Percentiles rank a stretch among this genome's conserved stretches.
Conservation (phyloP, 75 land plant species). For the Picea glauca region DNA sequence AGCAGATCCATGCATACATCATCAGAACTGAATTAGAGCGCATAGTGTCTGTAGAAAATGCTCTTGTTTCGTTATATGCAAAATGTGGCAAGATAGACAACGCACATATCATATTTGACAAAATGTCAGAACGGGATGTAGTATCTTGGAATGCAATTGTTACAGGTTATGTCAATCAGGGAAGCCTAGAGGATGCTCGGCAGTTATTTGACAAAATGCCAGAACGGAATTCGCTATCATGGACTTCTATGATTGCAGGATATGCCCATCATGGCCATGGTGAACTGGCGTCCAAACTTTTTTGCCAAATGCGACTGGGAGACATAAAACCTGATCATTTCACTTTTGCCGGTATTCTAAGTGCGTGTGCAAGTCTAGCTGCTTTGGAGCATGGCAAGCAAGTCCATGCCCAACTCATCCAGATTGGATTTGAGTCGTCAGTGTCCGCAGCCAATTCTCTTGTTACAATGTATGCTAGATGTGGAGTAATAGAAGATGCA, state of each 20-base stretch:
- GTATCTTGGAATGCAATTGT: slow-evolving; percentile 48
- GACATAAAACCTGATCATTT: slow-evolving; percentile 31
- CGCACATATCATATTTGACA: slow-evolving; percentile 21
- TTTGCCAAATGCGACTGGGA: slow-evolving; percentile 26
- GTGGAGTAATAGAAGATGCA: slow-evolving; percentile 50
- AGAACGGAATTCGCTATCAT: slow-evolving; percentile 39
- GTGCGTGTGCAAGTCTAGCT: slow-evolving; percentile 44
- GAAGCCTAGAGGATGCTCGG: slow-evolving; percentile 24
- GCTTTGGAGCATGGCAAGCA: slow-evolving; percentile 38
- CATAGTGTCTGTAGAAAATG: slow-evolving; percentile 20
- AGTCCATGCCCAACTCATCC: slow-evolving; percentile 35
- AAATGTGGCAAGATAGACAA: slow-evolving; percentile 35
- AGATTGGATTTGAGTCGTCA: slow-evolving; percentile 36
- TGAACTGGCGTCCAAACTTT: slow-evolving; percentile 32
- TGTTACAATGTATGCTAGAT: slow-evolving; percentile 74
- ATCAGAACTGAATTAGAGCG: slow-evolving; percentile 18
- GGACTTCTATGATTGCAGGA: slow-evolving; percentile 53
- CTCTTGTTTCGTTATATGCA: slow-evolving; percentile 37
- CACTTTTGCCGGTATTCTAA: slow-evolving; percentile 46
- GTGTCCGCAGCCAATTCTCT: slow-evolving; percentile 43
- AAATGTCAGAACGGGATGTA: slow-evolving; percentile 21
- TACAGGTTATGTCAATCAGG: slow-evolving; percentile 26
- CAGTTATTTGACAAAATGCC: slow-evolving; percentile 56
- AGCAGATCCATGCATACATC: slow-evolving; percentile 25
- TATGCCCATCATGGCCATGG: slow-evolving; percentile 49